Base-by-base conservation (phyloP, 768 basidiomycete genomes). In the Lentinula guzmanii region DNA sequence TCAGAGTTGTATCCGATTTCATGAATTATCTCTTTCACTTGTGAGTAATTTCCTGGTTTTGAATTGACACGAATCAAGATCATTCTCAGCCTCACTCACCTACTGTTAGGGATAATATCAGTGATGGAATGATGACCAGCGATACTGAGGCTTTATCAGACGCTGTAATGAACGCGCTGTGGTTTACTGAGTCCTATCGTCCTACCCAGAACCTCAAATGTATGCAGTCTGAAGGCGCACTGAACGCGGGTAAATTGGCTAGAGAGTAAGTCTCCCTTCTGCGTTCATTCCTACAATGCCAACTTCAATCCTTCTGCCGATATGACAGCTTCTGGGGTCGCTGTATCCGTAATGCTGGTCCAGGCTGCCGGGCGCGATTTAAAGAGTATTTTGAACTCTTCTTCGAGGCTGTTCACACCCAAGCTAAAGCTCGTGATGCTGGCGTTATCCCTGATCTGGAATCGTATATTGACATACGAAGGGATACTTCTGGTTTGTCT, bases 121-220 rank as follows among this genome's bases (percentile, higher is more conserved):
- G 86, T 67, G 89, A 91, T 68, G 87, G 87, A 57, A 88, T 90
- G 86, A 83, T 86, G 77, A 81, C 82, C 59, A 75, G 79, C 37
- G 82, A 86, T 53, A 84, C 86, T 4, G 77, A 80, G 63, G 75
- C 77, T 16, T 75, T 89, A 59, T 79, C 86, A 34, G 75, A 86
- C 67, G 79, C 84, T 39, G 86, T 91, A 66, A 87, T 91, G 83
- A 86, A 87, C 68, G 83, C 86, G 2, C 72, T 91, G 5, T 81
- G 85, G 77, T 79, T 82, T 66, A 80, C 79, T 16, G 72, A 82
- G 39, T 71, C 67, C 8, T 87, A 85, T 68, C 76, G 70, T 57
- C 82, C 86, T 2, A 78, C 82, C 4, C 68, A 67, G 28, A 72
- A 71, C 50, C 67, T 61, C 62, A 77, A 74, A 10, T 24, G 75